These are phyloP conservation scores for Westerdykella aurantiaca DNA, from an alignment of 2,329 filamentous ascomycete species.

Conservation along the genomic window DNA sequence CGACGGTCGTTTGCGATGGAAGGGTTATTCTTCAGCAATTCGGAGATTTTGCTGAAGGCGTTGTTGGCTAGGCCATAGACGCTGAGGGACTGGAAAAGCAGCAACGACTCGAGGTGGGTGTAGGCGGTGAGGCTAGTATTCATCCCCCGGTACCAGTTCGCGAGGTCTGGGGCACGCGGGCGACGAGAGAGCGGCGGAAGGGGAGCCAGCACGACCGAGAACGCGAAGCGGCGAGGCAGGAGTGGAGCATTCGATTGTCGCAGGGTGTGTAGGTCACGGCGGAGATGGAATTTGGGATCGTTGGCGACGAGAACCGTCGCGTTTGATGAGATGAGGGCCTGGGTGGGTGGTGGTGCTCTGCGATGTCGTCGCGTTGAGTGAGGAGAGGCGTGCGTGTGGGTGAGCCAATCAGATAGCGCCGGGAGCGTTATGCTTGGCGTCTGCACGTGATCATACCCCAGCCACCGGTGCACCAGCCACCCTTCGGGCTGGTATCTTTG, in stretches of 20 bases:
- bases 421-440: not conserved
- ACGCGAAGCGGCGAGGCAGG: not conserved
- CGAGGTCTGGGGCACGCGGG: conserved; percentile 23
- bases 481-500: not conserved
- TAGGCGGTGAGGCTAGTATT: conserved; percentile 59
- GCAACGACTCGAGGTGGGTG: conserved; percentile 78
- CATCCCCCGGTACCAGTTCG: conserved; percentile 43
- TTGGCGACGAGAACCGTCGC: conserved; percentile 5
- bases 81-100: conserved; percentile 75
- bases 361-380: conserved; percentile 6
- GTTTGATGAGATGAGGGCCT: conserved; percentile 14
- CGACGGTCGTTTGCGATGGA: conserved; percentile 63
- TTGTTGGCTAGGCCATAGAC: conserved; percentile 59
- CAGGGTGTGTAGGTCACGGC: conserved; percentile 8
- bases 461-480: no score
- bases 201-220: conserved; percentile 34
- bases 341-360: conserved; percentile 8
- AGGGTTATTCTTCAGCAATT: conserved; percentile 66
- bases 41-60: conserved; percentile 67
- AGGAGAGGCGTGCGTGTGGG: not conserved
- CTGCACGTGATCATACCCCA: no score
- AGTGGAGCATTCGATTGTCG: conserved; percentile 17
- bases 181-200: conserved; percentile 22
- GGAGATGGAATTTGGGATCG: conserved; percentile 6
- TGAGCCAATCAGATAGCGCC: conserved; percentile 12